phyloP scores from a whole-genome alignment of 1,139 yeast species.

The Komagataea norvegica region DNA sequence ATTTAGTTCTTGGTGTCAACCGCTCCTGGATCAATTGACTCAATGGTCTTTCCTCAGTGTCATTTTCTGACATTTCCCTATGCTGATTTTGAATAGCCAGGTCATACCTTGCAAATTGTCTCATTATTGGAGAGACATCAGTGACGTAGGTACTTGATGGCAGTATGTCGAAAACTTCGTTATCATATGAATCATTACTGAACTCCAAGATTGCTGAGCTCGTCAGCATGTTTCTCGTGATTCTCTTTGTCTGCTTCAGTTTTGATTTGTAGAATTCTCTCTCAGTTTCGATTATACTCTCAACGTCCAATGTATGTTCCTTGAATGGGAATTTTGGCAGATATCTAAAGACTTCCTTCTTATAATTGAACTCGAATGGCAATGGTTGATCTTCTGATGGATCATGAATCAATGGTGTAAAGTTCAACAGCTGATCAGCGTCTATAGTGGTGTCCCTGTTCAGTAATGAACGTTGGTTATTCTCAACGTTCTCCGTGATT shows the following conservation, averaged over 20 bases:
- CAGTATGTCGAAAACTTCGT: constrained; percentile 16
- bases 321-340: constrained; percentile 9
- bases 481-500: constrained; percentile 35
- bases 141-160: constrained; percentile 11
- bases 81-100: constrained; percentile 1
- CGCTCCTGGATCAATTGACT: constrained; percentile 5
- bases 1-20: not conserved
- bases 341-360: constrained; percentile 4
- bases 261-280: constrained; percentile 14
- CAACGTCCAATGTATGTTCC: not conserved
- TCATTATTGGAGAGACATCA: constrained; percentile 22
- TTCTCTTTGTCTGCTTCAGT: constrained; percentile 11
- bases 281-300: constrained; percentile 11
- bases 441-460: constrained; percentile 41
- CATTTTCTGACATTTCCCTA: not conserved
- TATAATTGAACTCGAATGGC: constrained; percentile 19
- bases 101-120: constrained; percentile 22
- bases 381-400: constrained; percentile 15
- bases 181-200: constrained; percentile 7
- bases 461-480: constrained; percentile 35
- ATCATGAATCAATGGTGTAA: constrained; percentile 19
- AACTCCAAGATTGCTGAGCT: constrained; percentile 8
- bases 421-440: constrained; percentile 32
- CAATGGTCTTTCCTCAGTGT: not conserved
- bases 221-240: constrained; percentile 13